Evolutionary conservation across 768 basidiomycete species (phyloP).

Genomic region (Tulasnella sp.): DNA sequence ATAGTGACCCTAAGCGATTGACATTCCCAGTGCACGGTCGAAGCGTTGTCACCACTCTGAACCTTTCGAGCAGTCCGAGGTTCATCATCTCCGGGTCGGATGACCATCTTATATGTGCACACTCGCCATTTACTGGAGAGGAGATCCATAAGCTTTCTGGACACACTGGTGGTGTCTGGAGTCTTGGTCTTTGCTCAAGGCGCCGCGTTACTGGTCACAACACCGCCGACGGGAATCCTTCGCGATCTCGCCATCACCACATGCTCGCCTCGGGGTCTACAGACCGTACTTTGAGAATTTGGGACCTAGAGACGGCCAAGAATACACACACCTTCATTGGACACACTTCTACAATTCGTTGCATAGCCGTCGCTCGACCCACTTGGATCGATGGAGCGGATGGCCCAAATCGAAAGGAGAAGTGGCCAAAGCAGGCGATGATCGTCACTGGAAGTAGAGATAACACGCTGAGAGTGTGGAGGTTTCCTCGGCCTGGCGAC

Average conservation of each 20-base stretch:
- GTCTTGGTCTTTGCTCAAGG: constrained; percentile 30
- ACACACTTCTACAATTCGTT: constrained; percentile 92
- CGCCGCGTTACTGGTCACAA: constrained; percentile 22
- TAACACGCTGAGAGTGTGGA: constrained; percentile 54
- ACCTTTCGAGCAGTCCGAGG: constrained; percentile 67
- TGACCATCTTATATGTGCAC: constrained; percentile 92
- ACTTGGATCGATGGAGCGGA: constrained; percentile 72
- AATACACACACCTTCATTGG: constrained; percentile 95
- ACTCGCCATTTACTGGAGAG: constrained; percentile 73
- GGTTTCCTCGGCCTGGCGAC: constrained; percentile 54
- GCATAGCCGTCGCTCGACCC: constrained; percentile 90
- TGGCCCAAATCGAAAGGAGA: constrained; percentile 53
- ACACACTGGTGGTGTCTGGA: constrained; percentile 37
- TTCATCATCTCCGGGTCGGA: constrained; percentile 96
- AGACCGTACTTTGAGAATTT: constrained; percentile 84
- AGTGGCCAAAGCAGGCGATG: constrained; percentile 56
- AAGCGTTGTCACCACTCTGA: constrained; percentile 88
- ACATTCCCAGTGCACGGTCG: constrained; percentile 82
- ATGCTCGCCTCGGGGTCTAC: constrained; percentile 79
- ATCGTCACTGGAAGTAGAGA: constrained; percentile 66
- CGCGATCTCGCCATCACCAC: constrained; percentile 26
- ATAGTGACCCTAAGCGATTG: constrained; percentile 46
- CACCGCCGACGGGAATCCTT: constrained; percentile 30
- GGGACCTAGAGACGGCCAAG: constrained; percentile 66
- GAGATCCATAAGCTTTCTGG: constrained; percentile 46